Percentiles rank a stretch among this genome's conserved stretches.
Conservation (phyloP, 2,329 filamentous ascomycete genomes). For the Byssochlamys sp. region DNA sequence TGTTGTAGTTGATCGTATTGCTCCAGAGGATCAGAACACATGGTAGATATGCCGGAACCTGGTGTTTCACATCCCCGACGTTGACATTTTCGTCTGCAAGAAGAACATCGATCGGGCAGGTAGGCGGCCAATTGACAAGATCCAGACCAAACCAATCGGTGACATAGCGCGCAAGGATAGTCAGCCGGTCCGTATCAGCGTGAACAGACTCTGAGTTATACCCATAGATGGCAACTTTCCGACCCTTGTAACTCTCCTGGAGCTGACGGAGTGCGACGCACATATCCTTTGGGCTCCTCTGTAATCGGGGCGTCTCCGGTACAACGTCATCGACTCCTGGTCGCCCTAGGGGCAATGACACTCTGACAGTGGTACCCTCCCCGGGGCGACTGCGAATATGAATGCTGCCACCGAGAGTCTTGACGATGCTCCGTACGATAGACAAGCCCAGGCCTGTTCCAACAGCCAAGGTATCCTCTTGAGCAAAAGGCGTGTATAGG, state of each 20-base stretch:
- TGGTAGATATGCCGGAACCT: constrained; percentile 13
- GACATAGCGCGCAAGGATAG: constrained; percentile 21
- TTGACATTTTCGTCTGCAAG: constrained; percentile 25
- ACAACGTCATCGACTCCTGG: constrained; percentile 18
- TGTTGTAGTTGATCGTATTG: constrained; percentile 26
- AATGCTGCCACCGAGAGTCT: constrained; percentile 51
- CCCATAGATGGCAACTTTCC: constrained; percentile 22
- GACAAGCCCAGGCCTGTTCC: constrained; percentile 50
- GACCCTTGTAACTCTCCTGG: constrained; percentile 16
- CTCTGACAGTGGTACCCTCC: constrained; percentile 47
- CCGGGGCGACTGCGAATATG: constrained; percentile 46
- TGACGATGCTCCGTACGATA: constrained; percentile 53
- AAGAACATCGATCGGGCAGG: constrained; percentile 23
- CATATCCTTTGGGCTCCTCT: constrained; percentile 13
- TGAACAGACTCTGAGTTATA: constrained; percentile 11
- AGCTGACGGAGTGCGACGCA: constrained; percentile 15
- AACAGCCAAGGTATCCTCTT: constrained; percentile 51
- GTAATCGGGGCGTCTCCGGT: constrained; percentile 8
- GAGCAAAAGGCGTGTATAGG: constrained; percentile 49
- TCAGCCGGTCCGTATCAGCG: constrained; percentile 15
- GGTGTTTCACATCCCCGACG: constrained; percentile 10
- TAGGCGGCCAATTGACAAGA: constrained; percentile 21
- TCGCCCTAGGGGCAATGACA: constrained; percentile 37
- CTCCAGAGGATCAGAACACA: constrained; percentile 30
- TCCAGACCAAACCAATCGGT: constrained; percentile 29